phyloP scores from a whole-genome alignment of 306 rosid species.

The Mimosa bimucronata region DNA sequence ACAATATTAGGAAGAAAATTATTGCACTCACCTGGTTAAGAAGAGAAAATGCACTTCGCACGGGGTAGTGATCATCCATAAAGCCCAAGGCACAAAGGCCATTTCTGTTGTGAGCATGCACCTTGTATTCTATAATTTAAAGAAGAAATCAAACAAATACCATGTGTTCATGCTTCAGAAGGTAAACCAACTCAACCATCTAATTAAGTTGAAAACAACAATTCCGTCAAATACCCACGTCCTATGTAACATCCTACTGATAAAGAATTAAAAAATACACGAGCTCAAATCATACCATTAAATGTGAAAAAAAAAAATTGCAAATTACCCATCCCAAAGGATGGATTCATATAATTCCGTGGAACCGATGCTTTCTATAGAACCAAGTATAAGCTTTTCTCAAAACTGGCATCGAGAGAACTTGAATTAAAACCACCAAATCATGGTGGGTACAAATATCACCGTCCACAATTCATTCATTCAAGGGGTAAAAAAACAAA shows the following conservation, averaged over 20 bases:
- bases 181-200: not conserved
- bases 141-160: not conserved
- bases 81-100: conserved; percentile 96
- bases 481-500: not conserved
- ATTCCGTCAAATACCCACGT: not conserved
- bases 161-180: not conserved
- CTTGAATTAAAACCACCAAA: not conserved
- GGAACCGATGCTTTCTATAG: conserved; percentile 2
- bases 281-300: not conserved
- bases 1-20: conserved; percentile 13
- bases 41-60: conserved; percentile 92
- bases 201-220: not conserved
- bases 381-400: not conserved
- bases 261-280: not conserved
- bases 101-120: conserved; percentile 86
- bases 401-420: not conserved
- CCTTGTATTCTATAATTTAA: conserved; percentile 73
- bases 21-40: conserved; percentile 69
- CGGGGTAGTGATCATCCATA: conserved; percentile 98
- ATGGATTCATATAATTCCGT: not conserved
- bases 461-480: not conserved
- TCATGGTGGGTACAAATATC: not conserved
- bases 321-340: not conserved
- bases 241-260: not conserved
- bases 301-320: not conserved